Base-by-base conservation (phyloP, 2,329 filamentous ascomycete genomes). In the Monilinia vaccinii-corymbosi region DNA sequence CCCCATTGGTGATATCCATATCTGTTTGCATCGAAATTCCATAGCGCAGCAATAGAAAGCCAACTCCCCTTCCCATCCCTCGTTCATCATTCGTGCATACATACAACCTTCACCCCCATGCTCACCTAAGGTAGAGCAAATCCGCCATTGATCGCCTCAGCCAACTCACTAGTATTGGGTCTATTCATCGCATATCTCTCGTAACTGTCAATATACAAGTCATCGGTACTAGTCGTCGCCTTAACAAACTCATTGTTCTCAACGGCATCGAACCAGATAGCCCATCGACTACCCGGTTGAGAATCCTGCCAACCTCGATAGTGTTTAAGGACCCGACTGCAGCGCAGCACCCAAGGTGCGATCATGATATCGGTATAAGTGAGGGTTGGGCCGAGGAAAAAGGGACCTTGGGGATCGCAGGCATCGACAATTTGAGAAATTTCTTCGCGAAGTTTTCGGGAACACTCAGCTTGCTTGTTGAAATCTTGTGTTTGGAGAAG, bases 161-260 rank as follows among this genome's bases (percentile, higher is more conserved):
- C 81, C 56, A 85, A 69, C 66, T 80, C 75, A 58, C 78, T 81
- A 3, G 81, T 84, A 62, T 82, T 77, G 9, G 81, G 81, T 28
- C 82, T 75, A 65, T 86, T 85, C 71, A 85, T 67, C 32, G 82
- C 84, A 76, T 88, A 88, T 72, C 84, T 73, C 73, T 87, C 82
- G 74, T 88, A 88, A 63, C 82, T 86, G 67, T 88, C 85, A 60
- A 86, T 71, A 69, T 89, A 89, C 58, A 88, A 73, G 49, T 83
- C 79, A 63, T 74, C 71, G 25, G 67, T 61, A 60, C 72, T 74
- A 8, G 72, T 74, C 1, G 74, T 76, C 52, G 69, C 72, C 60
- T 69, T 71, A 36, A 75, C 69, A 49, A 71, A 70, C 58, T 72
- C 72, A 48, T 73, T 71, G 28, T 66, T 68, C 63, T 75, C 73